These are phyloP conservation scores for Stephania cephalantha DNA, from an alignment of 164 flowering plant genomes.

Conservation along the genomic window DNA sequence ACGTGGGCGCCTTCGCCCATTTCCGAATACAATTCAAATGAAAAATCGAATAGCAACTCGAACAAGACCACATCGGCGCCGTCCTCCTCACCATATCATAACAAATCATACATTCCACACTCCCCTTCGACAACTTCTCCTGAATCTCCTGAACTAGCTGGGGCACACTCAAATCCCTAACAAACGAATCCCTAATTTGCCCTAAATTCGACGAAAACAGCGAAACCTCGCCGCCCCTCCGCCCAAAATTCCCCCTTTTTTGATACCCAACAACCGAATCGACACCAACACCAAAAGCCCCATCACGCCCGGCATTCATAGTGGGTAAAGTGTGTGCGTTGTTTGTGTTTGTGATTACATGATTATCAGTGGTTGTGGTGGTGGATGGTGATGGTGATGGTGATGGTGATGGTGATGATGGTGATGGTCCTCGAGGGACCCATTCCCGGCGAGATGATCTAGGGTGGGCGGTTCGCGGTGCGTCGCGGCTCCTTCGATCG, in stretches of 20 bases:
- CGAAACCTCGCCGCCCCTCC: conserved; percentile 14
- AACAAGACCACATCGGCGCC: conserved; percentile 90
- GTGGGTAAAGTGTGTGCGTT: too few species aligned
- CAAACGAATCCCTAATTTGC: conserved; percentile 6
- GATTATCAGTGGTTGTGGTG: conserved; percentile 1
- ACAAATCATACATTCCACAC: conserved; percentile 95
- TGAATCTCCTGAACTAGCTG: conserved; percentile 90
- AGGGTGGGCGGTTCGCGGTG: conserved; percentile 22
- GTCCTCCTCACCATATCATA: conserved; percentile 88
- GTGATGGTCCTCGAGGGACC: conserved; percentile 60
- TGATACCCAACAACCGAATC: background rate
- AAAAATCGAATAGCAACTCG: conserved; percentile 85
- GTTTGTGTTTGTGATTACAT: conserved; percentile 9
- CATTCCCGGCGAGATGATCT: conserved; percentile 44
- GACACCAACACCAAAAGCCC: background rate
- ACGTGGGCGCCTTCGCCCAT: conserved; percentile 96
- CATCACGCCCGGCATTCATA: background rate
- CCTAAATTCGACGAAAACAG: conserved; percentile 9
- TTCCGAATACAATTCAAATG: conserved; percentile 81
- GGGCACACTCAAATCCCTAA: conserved; percentile 44
- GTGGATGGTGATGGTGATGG: background rate
- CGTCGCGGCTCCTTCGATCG: conserved; percentile 46
- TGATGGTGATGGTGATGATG: conserved; percentile 21
- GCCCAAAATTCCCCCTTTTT: conserved; percentile 24
- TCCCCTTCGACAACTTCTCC: conserved; percentile 67